phyloP scores from a whole-genome alignment of 768 basidiomycete species.

The Collybiopsis confluens region DNA sequence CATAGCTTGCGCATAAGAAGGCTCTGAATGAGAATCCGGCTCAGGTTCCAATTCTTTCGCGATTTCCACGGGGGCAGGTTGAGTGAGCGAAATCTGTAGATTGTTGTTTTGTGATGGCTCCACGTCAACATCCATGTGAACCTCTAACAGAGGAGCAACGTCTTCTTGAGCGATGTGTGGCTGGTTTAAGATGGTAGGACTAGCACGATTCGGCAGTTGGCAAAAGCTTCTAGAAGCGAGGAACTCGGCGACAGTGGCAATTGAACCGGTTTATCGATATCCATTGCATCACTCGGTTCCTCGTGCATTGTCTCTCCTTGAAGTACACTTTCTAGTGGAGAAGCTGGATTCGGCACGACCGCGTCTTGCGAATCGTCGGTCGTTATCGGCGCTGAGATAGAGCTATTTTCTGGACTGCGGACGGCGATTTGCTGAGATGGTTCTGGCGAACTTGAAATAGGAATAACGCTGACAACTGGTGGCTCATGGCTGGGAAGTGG shows the following conservation, averaged over 20 bases:
- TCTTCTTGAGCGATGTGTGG: not conserved
- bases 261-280: not conserved
- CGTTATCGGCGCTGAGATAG: no score
- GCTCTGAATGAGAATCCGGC: not conserved
- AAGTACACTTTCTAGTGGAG: not conserved
- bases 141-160: not conserved
- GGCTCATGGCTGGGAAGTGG: not conserved
- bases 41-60: no score
- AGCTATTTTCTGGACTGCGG: not conserved
- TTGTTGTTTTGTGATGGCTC: not conserved
- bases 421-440: not conserved
- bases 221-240: not conserved
- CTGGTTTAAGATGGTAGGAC: not conserved
- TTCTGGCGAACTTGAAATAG: not conserved
- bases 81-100: not conserved
- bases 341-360: not conserved
- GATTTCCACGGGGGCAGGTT: not conserved
- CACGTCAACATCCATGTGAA: not conserved
- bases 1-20: not conserved
- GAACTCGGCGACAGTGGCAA: not conserved
- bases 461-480: not conserved
- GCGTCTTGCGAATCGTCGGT: not conserved
- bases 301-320: not conserved
- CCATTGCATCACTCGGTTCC: not conserved
- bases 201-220: not conserved